Evolutionary conservation across 208 protist genomes (phyloP).

Genomic region (Wallacemonas sp.): DNA sequence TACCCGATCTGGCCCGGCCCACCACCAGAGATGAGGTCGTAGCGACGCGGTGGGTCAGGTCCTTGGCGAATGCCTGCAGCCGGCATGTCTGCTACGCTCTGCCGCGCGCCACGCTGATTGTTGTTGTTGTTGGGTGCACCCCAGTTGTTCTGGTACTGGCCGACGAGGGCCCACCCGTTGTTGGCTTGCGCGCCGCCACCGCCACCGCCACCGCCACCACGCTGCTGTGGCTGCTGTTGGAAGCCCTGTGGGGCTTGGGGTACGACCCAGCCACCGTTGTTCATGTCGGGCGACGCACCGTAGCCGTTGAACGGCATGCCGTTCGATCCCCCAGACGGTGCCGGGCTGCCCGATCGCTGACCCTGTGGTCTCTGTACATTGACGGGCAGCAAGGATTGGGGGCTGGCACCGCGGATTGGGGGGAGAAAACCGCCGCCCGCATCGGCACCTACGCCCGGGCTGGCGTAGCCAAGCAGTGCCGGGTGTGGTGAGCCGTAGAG

Average conservation of each 20-base stretch:
- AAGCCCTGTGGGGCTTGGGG: neutral
- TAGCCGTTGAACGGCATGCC: slow-evolving; percentile 6
- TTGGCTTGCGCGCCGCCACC: neutral
- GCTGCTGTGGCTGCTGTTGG: neutral
- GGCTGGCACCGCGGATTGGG: neutral
- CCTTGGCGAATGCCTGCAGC: slow-evolving; percentile 14
- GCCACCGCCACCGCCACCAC: neutral
- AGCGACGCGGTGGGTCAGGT: neutral
- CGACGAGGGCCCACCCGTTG: slow-evolving; percentile 2
- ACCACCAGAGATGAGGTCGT: slow-evolving; percentile 11
- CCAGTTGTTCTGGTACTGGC: slow-evolving; percentile 15
- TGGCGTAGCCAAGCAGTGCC: neutral
- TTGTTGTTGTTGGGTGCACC: neutral
- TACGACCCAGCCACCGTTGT: neutral
- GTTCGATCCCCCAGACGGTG: neutral
- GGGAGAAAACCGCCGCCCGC: slow-evolving; percentile 2
- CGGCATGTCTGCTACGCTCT: slow-evolving; percentile 1
- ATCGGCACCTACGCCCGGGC: neutral
- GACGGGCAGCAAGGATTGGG: neutral
- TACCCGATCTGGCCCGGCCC: neutral
- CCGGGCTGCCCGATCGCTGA: neutral
- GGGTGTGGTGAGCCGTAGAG: slow-evolving; percentile 15
- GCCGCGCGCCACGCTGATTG: neutral
- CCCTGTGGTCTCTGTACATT: neutral
- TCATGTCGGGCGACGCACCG: neutral